A percentile compares a stretch with the other conserved stretches of the same genome.
phyloP scores from a whole-genome alignment of 106 monocot genomes.

The Acanthochlamys bracteata region DNA sequence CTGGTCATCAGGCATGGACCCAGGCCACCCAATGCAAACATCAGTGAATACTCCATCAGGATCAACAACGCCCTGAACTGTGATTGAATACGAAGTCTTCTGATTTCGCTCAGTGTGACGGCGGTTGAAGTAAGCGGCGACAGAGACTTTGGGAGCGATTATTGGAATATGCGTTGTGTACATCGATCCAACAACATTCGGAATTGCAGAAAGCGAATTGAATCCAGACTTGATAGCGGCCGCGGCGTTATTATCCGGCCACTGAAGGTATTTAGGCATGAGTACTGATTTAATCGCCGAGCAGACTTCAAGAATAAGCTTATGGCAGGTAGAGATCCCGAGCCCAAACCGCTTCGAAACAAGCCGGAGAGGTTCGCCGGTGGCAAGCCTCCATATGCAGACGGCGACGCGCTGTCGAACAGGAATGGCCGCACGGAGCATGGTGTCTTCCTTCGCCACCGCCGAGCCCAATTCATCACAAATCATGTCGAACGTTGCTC shows the following conservation, averaged over 20 bases:
- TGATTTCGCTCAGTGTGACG: conserved; percentile 51
- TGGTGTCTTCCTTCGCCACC: conserved; percentile 62
- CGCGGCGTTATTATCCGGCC: conserved; percentile 34
- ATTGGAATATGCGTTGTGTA: conserved; percentile 94
- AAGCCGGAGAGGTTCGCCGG: conserved; percentile 60
- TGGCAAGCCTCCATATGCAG: conserved; percentile 57
- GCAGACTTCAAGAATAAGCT: conserved; percentile 92
- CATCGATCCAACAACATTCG: conserved; percentile 64
- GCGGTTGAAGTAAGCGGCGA: conserved; percentile 44
- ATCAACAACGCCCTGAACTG: conserved; percentile 48
- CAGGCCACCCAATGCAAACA: conserved; percentile 53
- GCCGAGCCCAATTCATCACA: conserved; percentile 35
- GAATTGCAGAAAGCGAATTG: conserved; percentile 45
- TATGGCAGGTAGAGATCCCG: conserved; percentile 97
- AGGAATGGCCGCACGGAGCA: conserved; percentile 61
- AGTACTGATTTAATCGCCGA: conserved; percentile 66
- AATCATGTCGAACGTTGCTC: conserved; percentile 30
- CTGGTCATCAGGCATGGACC: conserved; percentile 44
- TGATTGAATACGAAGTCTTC: conserved; percentile 53
- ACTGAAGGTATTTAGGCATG: conserved; percentile 69
- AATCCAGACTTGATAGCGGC: conserved; percentile 15
- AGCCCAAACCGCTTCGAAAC: conserved; percentile 77
- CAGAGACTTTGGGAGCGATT: conserved; percentile 72
- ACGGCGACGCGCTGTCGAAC: conserved; percentile 66
- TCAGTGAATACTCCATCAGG: conserved; percentile 49